Conservation (phyloP, 192 early-diverging fungal species). For the Mortierella hygrophila region DNA sequence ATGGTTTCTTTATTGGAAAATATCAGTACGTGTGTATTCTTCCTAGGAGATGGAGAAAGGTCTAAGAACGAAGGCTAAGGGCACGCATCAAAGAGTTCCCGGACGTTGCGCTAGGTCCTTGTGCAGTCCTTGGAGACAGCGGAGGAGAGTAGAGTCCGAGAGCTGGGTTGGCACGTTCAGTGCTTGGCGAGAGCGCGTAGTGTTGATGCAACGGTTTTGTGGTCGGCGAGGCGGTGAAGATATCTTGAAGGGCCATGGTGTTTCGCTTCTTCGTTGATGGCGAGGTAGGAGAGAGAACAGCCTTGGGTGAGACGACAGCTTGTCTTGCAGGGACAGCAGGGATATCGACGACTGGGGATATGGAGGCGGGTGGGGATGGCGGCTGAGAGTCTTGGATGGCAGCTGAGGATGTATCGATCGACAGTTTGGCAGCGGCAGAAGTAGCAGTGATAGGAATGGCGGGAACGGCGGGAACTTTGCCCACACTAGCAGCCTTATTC, state of each 20-base stretch:
- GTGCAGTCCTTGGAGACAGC: conserved; percentile 18
- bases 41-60: neutral
- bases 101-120: neutral
- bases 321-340: neutral
- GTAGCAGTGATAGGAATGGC: neutral
- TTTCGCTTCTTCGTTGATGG: conserved; percentile 41
- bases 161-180: conserved; percentile 32
- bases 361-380: conserved; percentile 3
- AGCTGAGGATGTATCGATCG: conserved; percentile 12
- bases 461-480: neutral
- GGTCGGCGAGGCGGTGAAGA: conserved; percentile 23
- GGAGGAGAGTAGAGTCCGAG: conserved; percentile 39
- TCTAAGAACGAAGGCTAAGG: conserved; percentile 34
- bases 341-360: neutral
- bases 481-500: neutral
- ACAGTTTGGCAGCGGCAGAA: conserved; percentile 2
- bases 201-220: conserved; percentile 24
- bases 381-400: neutral
- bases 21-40: neutral
- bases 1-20: neutral
- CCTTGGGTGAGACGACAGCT: conserved; percentile 10
- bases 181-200: conserved; percentile 19
- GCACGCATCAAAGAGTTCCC: conserved; percentile 23
- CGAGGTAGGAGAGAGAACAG: conserved; percentile 38
- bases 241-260: conserved; percentile 34